Percentiles rank a stretch among this genome's conserved stretches.
These are phyloP conservation scores for Tillandsia leiboldiana DNA, from an alignment of 176 grass and related monocot genomes.

Conservation along the genomic window DNA sequence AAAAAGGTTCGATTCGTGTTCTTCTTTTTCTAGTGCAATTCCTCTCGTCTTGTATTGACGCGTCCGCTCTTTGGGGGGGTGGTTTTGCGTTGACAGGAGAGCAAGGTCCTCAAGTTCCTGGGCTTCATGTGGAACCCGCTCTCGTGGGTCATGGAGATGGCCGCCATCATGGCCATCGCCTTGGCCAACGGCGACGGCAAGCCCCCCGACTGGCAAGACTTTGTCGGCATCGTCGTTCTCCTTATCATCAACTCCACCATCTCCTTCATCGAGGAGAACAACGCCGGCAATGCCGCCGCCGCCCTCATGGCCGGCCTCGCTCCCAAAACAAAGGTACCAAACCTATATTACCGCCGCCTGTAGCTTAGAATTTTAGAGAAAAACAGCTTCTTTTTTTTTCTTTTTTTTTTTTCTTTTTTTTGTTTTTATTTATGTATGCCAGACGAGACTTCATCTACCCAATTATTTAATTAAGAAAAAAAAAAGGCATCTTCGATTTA, in stretches of 20 bases:
- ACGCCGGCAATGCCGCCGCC: slow-evolving; percentile 73
- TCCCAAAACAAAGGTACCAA: slow-evolving; percentile 48
- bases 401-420: no score
- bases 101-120: slow-evolving; percentile 73
- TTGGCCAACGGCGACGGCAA: slow-evolving; percentile 54
- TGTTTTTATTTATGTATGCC: no score
- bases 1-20: slow-evolving; percentile 43
- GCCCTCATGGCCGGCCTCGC: slow-evolving; percentile 93
- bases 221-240: slow-evolving; percentile 71
- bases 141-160: slow-evolving; percentile 94
- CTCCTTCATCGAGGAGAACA: slow-evolving; percentile 71
- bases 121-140: slow-evolving; percentile 99
- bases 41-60: background rate
- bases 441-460: no score
- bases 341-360: background rate
- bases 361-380: no score
- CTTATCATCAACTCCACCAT: slow-evolving; percentile 77
- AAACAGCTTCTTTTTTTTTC: no score
- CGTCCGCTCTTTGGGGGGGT: background rate
- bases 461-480: no score
- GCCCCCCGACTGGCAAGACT: slow-evolving; percentile 98
- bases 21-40: background rate
- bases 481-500: no score
- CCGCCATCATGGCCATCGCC: slow-evolving; percentile 81
- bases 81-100: slow-evolving; percentile 47